Base-by-base conservation (phyloP, 495 filamentous ascomycete genomes). In the Penicillium maclennaniae region DNA sequence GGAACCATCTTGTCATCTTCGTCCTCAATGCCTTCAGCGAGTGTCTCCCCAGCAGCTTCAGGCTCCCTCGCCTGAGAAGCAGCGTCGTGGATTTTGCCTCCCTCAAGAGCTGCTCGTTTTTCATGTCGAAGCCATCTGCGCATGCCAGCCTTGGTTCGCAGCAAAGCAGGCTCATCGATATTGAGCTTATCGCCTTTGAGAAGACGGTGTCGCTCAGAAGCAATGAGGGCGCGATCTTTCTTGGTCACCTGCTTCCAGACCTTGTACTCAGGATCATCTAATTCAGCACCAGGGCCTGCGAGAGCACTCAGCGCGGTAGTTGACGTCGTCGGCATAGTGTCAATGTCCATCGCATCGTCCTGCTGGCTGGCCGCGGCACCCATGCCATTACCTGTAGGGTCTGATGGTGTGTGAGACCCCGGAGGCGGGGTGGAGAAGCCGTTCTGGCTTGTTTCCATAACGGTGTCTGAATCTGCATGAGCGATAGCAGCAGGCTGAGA, bases 201-300 rank as follows among this genome's bases (percentile, higher is more conserved):
- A 19, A 97, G 79, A 43, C 88, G 86, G 69, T 92, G 86, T 21
- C 93, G 58, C 54, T 81, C 78, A 42, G 86, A 82, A 9, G 93
- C 91, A 37, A 92, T 83, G 14, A 87, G 73, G n/a, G 93, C 93
- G 42, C 93, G 84, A 55, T 95, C 91, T 66, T 95, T 96, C 70
- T 97, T 97, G 3, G 93, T 99, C 36, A 96, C 89, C 67, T 95
- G 92, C 74, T 97, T 99, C 93, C 93, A 99, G 38, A 91, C 88
- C 65, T 95, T 95, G 73, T 92, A 96, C 59, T 95, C 92, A 1
- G 89, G 83, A 59, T 97, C 92, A 56, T 96, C 86, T 45, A 83
- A 61, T 43, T 87, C 86, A 15, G 69, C 60, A 4, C 70, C 72
- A 10, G 72, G 59, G 6, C 67, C 67, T 12, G 68, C 65, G 25